Percentiles rank a stretch among this genome's conserved stretches.
Evolutionary conservation across 768 basidiomycete species (phyloP).

Genomic region (Neoboletus magnificus): DNA sequence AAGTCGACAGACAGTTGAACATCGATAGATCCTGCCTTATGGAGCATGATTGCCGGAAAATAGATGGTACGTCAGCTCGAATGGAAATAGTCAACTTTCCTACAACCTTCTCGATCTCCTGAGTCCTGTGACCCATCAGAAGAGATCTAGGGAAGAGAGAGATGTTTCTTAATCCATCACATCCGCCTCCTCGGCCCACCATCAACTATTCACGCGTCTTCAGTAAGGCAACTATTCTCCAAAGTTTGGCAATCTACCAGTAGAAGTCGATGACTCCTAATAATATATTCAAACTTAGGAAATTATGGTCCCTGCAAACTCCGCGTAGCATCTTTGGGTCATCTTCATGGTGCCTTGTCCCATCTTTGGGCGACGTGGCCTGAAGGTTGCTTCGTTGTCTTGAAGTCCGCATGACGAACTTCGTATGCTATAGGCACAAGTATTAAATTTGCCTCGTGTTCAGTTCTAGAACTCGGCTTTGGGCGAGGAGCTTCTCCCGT

Average conservation of each 20-base stretch:
- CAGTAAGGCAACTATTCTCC: conserved; percentile 14
- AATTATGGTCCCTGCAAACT: conserved; percentile 17
- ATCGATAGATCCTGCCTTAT: not conserved
- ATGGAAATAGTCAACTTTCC: conserved; percentile 3
- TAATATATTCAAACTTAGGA: conserved; percentile 9
- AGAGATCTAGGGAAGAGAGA: conserved; percentile 6
- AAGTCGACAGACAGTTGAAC: not conserved
- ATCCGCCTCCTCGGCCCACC: conserved; percentile 26
- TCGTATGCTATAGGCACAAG: conserved; percentile 3
- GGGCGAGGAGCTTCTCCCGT: conserved; percentile 1
- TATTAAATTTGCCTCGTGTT: conserved; percentile 18
- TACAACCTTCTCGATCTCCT: conserved; percentile 9
- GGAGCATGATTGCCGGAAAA: conserved; percentile 4
- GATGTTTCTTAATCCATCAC: conserved; percentile 5
- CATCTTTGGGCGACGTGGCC: conserved; percentile 10
- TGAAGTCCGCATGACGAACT: conserved; percentile 12
- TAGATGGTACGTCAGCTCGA: conserved; percentile 4
- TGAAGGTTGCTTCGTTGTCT: conserved; percentile 8
- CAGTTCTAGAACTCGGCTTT: conserved; percentile 3
- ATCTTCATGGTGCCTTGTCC: conserved; percentile 1
- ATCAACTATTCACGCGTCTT: conserved; percentile 5
- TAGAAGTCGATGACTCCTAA: not conserved
- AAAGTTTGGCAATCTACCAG: conserved; percentile 4
- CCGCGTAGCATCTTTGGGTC: conserved; percentile 13
- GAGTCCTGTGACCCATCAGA: conserved; percentile 4